Evolutionary conservation across 2,329 filamentous ascomycete species (phyloP).

Genomic region (Curvularia spicifera): DNA sequence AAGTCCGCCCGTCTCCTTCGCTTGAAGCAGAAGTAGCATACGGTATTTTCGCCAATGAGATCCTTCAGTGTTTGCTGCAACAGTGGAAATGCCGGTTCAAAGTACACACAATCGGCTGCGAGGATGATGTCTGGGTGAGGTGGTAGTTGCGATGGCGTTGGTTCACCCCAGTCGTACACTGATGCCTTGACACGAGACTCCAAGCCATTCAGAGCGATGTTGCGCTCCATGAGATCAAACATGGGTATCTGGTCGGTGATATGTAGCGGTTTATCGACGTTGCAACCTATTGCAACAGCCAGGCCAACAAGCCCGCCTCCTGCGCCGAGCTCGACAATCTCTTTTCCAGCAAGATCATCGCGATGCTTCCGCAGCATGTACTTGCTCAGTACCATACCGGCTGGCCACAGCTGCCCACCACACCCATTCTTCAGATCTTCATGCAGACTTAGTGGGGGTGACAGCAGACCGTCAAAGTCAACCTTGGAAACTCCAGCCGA

Average conservation of each 20-base stretch:
- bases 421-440: slow-evolving; percentile 89
- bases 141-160: slow-evolving; percentile 50
- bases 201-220: slow-evolving; percentile 81
- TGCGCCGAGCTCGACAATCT: slow-evolving; percentile 90
- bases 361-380: slow-evolving; percentile 81
- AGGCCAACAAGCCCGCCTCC: slow-evolving; percentile 85
- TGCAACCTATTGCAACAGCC: slow-evolving; percentile 63
- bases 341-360: slow-evolving; percentile 67
- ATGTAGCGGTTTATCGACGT: slow-evolving; percentile 65
- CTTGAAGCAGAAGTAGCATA: slow-evolving; percentile 94
- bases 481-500: slow-evolving; percentile 59
- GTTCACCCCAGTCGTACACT: slow-evolving; percentile 77
- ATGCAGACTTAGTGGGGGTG: slow-evolving; percentile 73
- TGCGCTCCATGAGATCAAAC: slow-evolving; percentile 83
- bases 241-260: slow-evolving; percentile 90
- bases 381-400: slow-evolving; percentile 84
- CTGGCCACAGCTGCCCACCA: slow-evolving; percentile 93
- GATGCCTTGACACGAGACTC: slow-evolving; percentile 67
- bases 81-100: slow-evolving; percentile 91
- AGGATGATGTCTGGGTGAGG: slow-evolving; percentile 79
- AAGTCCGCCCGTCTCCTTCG: slow-evolving; percentile 76
- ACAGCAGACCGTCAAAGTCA: slow-evolving; percentile 76
- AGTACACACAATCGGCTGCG: slow-evolving; percentile 75
- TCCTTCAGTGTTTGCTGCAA: slow-evolving; percentile 78
- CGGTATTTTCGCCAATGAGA: slow-evolving; percentile 67